Conservation (phyloP, 2,329 filamentous ascomycete species). For the Allantophomopsis cytisporea region DNA sequence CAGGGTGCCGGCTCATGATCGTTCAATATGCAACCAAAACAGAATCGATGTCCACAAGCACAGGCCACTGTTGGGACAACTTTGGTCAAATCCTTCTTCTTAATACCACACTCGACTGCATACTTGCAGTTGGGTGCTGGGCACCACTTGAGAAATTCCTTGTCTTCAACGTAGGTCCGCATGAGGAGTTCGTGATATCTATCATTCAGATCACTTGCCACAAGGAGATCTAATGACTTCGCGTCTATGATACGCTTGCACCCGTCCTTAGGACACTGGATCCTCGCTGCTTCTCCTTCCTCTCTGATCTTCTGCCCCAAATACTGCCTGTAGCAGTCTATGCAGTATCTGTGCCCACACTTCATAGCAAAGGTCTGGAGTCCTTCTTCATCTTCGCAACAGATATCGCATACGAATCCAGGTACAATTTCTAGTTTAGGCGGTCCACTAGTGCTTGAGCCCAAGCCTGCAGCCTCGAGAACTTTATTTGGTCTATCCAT, state of each 20-base stretch:
- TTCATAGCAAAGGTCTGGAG: slow-evolving; percentile 85
- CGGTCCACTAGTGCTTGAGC: slow-evolving; percentile 42
- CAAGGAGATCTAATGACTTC: slow-evolving; percentile 69
- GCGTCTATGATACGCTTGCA: slow-evolving; percentile 89
- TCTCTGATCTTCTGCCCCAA: slow-evolving; percentile 85
- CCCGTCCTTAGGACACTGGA: slow-evolving; percentile 79
- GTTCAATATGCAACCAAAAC: slow-evolving; percentile 80
- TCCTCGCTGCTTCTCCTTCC: slow-evolving; percentile 88
- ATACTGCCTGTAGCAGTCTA: slow-evolving; percentile 86
- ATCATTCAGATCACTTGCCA: slow-evolving; percentile 36
- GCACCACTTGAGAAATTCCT: slow-evolving; percentile 92
- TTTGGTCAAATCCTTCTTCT: slow-evolving; percentile 71
- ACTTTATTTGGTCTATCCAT: slow-evolving; percentile 79
- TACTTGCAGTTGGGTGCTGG: slow-evolving; percentile 95
- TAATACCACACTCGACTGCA: slow-evolving; percentile 77
- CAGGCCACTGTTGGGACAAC: slow-evolving; percentile 88
- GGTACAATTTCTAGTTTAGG: slow-evolving; percentile 58
- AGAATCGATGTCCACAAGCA: slow-evolving; percentile 75
- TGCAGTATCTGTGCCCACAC: slow-evolving; percentile 87
- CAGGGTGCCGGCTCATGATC: slow-evolving; percentile 95
- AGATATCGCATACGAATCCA: slow-evolving; percentile 88
- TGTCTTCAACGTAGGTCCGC: slow-evolving; percentile 93
- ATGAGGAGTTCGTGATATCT: slow-evolving; percentile 80
- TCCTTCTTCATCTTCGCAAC: slow-evolving; percentile 73
- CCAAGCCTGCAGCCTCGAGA: slow-evolving; percentile 73